Conservation (phyloP, 306 rosid species). For the Herpetospermum pedunculosum region DNA sequence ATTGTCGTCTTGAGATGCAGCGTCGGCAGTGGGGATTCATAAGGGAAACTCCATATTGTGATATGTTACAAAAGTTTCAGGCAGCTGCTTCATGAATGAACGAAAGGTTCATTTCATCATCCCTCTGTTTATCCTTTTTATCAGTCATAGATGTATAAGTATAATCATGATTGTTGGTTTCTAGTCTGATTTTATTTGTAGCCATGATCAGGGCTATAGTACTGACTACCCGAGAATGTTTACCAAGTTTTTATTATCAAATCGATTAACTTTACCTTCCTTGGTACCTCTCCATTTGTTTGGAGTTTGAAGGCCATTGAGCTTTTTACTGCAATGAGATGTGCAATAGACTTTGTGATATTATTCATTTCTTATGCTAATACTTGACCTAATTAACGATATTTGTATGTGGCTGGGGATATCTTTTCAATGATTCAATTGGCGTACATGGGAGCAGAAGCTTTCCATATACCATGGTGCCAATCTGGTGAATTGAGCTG, state of each 20-base stretch:
- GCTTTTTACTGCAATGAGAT: background rate
- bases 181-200: too few relatives aligned
- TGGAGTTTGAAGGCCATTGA: background rate
- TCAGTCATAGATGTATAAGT: conserved; percentile 4
- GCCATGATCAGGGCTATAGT: too few relatives aligned
- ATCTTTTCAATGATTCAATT: background rate
- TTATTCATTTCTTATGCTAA: background rate
- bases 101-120: conserved; percentile 22
- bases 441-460: background rate
- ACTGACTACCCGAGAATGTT: background rate
- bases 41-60: conserved; percentile 80
- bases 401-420: background rate
- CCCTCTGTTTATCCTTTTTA: conserved; percentile 14
- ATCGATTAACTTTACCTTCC: background rate
- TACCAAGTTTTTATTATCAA: background rate
- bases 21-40: conserved; percentile 88
- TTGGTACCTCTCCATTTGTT: background rate
- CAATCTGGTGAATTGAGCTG: background rate
- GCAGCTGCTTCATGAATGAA: conserved; percentile 26
- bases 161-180: background rate
- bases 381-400: background rate
- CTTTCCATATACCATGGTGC: background rate
- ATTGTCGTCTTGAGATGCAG: conserved; percentile 74
- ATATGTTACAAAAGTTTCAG: conserved; percentile 52
- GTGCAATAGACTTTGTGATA: background rate